These are phyloP conservation scores for Trifolium repens DNA, from an alignment of 306 rosid genomes.

Conservation along the genomic window DNA sequence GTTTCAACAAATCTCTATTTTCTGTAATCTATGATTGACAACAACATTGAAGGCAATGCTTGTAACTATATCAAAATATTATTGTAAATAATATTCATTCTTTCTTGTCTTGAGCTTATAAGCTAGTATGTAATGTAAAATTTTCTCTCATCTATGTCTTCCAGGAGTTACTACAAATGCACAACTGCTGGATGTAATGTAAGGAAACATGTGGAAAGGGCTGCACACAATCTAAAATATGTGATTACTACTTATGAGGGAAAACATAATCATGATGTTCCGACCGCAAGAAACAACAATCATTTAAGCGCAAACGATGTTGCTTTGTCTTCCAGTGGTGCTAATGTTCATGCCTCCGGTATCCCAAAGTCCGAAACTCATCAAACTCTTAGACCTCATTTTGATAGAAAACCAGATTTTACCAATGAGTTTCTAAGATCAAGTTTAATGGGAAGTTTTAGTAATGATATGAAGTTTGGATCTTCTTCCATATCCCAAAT, in stretches of 20 bases:
- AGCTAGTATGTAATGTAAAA: conserved; percentile 17
- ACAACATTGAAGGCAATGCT: not conserved
- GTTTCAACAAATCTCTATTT: not conserved
- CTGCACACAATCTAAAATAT: conserved; percentile 75
- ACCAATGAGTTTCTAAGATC: conserved; percentile 55
- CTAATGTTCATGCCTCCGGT: conserved; percentile 45
- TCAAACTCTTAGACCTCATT: conserved; percentile 58
- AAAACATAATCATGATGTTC: conserved; percentile 85
- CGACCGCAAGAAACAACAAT: conserved; percentile 69
- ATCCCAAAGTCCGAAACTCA: conserved; percentile 53
- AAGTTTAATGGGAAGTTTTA: conserved; percentile 56
- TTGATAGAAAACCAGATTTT: conserved; percentile 72
- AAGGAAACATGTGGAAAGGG: conserved; percentile 94
- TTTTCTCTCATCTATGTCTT: conserved; percentile 24
- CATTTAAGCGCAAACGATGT: conserved; percentile 55
- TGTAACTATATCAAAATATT: conserved; percentile 4
- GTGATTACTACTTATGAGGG: conserved; percentile 88
- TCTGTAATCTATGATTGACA: not conserved
- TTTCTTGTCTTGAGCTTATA: not conserved
- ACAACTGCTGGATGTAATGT: conserved; percentile 85
- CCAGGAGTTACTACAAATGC: conserved; percentile 97
- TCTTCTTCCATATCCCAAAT: conserved; percentile 62
- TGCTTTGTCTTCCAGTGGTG: conserved; percentile 41
- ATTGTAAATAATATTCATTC: conserved; percentile 5
- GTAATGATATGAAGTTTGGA: conserved; percentile 59